phyloP scores from a whole-genome alignment of 768 basidiomycete species.

The Amanita muscaria region DNA sequence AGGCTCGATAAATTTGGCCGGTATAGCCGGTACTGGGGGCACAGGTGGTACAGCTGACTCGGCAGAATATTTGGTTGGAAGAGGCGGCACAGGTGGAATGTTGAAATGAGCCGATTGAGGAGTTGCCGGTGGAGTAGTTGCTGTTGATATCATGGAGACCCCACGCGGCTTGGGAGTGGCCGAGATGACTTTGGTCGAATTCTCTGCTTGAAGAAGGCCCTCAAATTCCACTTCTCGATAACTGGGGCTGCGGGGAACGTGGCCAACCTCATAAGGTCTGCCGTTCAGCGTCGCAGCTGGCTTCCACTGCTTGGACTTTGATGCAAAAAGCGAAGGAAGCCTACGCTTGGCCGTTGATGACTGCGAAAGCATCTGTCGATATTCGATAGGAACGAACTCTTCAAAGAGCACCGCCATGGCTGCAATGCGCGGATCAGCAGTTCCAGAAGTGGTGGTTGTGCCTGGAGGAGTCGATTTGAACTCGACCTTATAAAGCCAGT shows the following conservation, averaged over 20 bases:
- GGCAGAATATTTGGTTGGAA: background rate
- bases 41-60: background rate
- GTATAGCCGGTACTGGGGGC: no score
- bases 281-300: slow-evolving; percentile 77
- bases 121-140: slow-evolving; percentile 15
- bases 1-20: no score
- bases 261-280: slow-evolving; percentile 60
- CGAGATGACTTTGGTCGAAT: slow-evolving; percentile 35
- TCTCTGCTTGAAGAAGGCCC: slow-evolving; percentile 52
- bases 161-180: slow-evolving; percentile 6
- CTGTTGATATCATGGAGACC: slow-evolving; percentile 17
- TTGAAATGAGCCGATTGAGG: slow-evolving; percentile 14
- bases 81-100: slow-evolving; percentile 12
- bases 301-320: slow-evolving; percentile 62
- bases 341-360: slow-evolving; percentile 45
- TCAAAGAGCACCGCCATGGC: slow-evolving; percentile 78
- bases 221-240: slow-evolving; percentile 75
- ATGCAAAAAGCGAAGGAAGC: slow-evolving; percentile 60
- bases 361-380: slow-evolving; percentile 64
- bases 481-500: slow-evolving; percentile 50
- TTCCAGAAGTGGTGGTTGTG: slow-evolving; percentile 26
- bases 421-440: slow-evolving; percentile 61
- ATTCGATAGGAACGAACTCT: slow-evolving; percentile 88
- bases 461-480: slow-evolving; percentile 66
- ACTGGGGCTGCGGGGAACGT: slow-evolving; percentile 42